Conservation (phyloP, 2,329 filamentous ascomycete genomes). For the Fusarium goolgardi region DNA sequence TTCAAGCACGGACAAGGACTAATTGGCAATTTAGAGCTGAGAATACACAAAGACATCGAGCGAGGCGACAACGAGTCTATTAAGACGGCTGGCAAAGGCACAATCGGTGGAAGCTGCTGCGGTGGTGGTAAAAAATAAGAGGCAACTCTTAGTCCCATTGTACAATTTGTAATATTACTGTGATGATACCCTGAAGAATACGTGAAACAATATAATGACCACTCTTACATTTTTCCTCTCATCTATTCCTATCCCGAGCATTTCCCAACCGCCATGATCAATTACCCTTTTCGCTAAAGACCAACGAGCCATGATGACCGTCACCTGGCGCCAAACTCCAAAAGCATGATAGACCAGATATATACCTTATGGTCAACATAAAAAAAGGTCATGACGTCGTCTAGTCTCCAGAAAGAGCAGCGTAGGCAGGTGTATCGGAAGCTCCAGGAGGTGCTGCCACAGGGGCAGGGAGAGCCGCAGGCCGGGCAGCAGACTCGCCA, state of each 20-base stretch:
- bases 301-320: slow-evolving; percentile 19
- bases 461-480: slow-evolving; percentile 46
- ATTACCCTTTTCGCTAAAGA: slow-evolving; percentile 39
- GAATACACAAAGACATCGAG: slow-evolving; percentile 92
- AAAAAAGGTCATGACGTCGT: slow-evolving; percentile 39
- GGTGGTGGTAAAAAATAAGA: slow-evolving; percentile 51
- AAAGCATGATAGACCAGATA: slow-evolving; percentile 23
- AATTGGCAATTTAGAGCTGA: slow-evolving; percentile 70
- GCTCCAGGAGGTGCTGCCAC: slow-evolving; percentile 84
- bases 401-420: slow-evolving; percentile 85
- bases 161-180: slow-evolving; percentile 50
- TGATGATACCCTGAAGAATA: slow-evolving; percentile 51
- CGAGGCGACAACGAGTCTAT: slow-evolving; percentile 93
- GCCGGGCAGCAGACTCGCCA: slow-evolving; percentile 42
- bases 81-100: slow-evolving; percentile 67
- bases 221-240: slow-evolving; percentile 31
- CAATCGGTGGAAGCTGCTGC: slow-evolving; percentile 43
- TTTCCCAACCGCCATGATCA: slow-evolving; percentile 22
- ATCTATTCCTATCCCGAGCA: slow-evolving; percentile 24
- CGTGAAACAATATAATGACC: slow-evolving; percentile 37
- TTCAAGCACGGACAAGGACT: background rate
- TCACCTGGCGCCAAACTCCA: slow-evolving; percentile 46
- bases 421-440: slow-evolving; percentile 79
- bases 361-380: slow-evolving; percentile 18
- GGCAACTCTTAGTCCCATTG: slow-evolving; percentile 30